Evolutionary conservation across 2,329 filamentous ascomycete species (phyloP).

Genomic region (Fusarium tanahbumbuense): DNA sequence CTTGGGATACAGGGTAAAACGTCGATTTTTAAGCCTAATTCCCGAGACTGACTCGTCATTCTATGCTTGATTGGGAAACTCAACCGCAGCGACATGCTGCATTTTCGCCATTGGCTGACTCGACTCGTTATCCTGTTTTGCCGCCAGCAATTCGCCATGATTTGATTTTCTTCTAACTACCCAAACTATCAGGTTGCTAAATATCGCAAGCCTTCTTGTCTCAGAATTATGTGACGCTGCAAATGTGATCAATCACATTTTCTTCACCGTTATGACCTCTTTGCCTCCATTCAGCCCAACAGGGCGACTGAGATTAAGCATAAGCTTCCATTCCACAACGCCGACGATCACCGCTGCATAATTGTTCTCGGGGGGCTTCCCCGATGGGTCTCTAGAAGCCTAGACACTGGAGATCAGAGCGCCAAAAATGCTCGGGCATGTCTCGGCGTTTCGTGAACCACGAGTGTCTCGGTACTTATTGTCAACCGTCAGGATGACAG

Average conservation of each 20-base stretch:
- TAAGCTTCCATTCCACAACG: background rate
- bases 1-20: background rate
- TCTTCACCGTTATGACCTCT: background rate
- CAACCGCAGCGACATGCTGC: background rate
- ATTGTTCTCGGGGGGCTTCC: background rate
- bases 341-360: background rate
- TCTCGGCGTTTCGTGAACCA: background rate
- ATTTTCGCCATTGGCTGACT: background rate
- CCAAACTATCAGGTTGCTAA: background rate
- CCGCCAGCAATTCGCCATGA: background rate
- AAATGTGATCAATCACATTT: background rate
- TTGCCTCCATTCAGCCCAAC: background rate
- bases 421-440: background rate
- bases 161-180: background rate
- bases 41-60: background rate
- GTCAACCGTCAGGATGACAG: background rate
- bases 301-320: background rate
- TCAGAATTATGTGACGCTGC: too few species aligned
- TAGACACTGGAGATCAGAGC: background rate
- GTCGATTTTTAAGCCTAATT: background rate
- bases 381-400: background rate
- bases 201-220: background rate
- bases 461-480: background rate
- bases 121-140: background rate
- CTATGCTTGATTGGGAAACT: background rate